A percentile compares a stretch with the other conserved stretches of the same genome.
Evolutionary conservation across 2,329 filamentous ascomycete genomes (phyloP).

Genomic region (Claviceps sorghi): DNA sequence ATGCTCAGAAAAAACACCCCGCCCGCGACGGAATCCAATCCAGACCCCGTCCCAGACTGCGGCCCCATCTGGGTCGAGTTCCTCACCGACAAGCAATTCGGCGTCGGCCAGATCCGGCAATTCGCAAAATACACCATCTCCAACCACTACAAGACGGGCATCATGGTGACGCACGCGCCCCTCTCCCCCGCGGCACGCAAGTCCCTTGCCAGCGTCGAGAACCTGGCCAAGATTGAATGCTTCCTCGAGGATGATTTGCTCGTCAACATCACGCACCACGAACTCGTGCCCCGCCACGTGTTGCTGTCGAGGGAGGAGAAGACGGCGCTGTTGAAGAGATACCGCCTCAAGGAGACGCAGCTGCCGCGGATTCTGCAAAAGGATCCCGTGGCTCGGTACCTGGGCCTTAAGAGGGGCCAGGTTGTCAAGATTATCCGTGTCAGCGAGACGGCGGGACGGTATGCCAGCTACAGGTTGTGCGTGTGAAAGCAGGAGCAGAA

Average conservation of each 20-base stretch:
- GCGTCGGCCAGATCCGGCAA: constrained; percentile 79
- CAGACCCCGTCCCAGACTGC: constrained; percentile 57
- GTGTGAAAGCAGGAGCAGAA: too few relatives aligned
- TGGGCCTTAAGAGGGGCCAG: constrained; percentile 79
- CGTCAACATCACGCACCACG: constrained; percentile 96
- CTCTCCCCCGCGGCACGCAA: constrained; percentile 81
- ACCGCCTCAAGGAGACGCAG: constrained; percentile 94
- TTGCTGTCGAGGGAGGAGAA: constrained; percentile 86
- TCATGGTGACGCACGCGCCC: constrained; percentile 72
- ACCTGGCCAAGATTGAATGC: constrained; percentile 72
- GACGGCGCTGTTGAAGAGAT: constrained; percentile 67
- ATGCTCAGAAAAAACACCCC: constrained; percentile 80
- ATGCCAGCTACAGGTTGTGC: constrained; percentile 78
- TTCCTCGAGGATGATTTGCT: constrained; percentile 92
- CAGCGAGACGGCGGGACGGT: constrained; percentile 88
- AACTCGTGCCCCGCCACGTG: constrained; percentile 88
- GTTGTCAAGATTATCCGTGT: constrained; percentile 97
- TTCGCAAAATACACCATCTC: constrained; percentile 73
- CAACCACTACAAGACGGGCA: constrained; percentile 75
- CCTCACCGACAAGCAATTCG: constrained; percentile 62
- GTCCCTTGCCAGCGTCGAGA: constrained; percentile 63
- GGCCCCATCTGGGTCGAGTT: constrained; percentile 93
- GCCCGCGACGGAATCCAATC: constrained; percentile 51
- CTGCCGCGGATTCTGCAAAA: constrained; percentile 80
- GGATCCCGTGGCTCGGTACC: constrained; percentile 84